Conservation (phyloP, 2,329 filamentous ascomycete species). For the Cordyceps cateniannulata region DNA sequence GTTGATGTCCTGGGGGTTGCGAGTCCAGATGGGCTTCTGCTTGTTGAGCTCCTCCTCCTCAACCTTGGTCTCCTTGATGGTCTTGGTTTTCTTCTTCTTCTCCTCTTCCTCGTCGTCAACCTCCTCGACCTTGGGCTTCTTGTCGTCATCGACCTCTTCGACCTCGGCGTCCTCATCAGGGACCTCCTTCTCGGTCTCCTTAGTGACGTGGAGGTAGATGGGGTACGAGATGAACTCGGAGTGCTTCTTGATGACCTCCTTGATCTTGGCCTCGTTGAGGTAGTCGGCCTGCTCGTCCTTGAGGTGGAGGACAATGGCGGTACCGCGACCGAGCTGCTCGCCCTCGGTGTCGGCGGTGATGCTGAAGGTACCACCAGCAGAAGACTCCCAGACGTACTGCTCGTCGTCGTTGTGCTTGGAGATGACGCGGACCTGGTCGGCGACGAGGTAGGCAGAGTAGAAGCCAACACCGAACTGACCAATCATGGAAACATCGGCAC, state of each 20-base stretch:
- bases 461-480: conserved; percentile 99
- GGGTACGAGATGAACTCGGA: conserved; percentile 99
- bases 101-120: conserved; percentile 80
- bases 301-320: conserved; percentile 96
- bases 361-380: conserved; percentile 94
- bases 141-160: conserved; percentile 70
- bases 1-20: conserved; percentile 92
- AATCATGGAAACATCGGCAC: conserved; percentile 99
- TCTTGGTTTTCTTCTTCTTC: conserved; percentile 98
- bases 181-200: conserved; percentile 99
- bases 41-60: conserved; percentile 99
- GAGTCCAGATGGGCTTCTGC: conserved; percentile 99
- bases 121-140: conserved; percentile 95
- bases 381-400: conserved; percentile 99
- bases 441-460: conserved; percentile 99
- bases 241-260: conserved; percentile 99
- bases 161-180: conserved; percentile 85
- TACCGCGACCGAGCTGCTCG: conserved; percentile 85
- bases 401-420: conserved; percentile 99
- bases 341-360: conserved; percentile 86
- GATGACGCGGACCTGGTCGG: conserved; percentile 89
- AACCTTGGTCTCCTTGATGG: conserved; percentile 95
- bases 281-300: conserved; percentile 99
- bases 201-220: conserved; percentile 98
- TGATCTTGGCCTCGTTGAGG: conserved; percentile 97